Evolutionary conservation across 1,284 basidiomycete species (phyloP).

Genomic region (Pisolithus thermaeus): DNA sequence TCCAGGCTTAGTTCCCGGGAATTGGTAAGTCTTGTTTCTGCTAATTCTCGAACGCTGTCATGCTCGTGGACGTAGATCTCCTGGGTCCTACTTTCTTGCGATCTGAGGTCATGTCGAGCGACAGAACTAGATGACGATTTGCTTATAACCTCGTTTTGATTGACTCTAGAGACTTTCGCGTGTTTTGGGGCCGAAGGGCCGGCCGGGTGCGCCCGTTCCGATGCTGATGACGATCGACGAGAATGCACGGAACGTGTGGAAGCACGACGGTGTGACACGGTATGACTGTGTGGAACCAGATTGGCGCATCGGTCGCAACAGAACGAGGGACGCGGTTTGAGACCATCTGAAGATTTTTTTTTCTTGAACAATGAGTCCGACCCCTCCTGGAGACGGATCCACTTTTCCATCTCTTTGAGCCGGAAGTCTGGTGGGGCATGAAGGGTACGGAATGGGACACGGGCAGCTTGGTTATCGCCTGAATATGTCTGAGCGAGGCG

Average conservation of each 20-base stretch:
- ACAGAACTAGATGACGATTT: slow-evolving; percentile 12
- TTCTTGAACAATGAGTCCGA: slow-evolving; percentile 19
- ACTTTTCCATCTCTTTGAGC: slow-evolving; percentile 70
- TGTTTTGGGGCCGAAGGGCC: slow-evolving; percentile 16
- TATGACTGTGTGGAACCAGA: slow-evolving; percentile 28
- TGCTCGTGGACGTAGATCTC: slow-evolving; percentile 19
- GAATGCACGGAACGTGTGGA: slow-evolving; percentile 19
- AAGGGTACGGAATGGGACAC: slow-evolving; percentile 51
- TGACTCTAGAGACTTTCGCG: slow-evolving; percentile 9
- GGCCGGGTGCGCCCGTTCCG: slow-evolving; percentile 14
- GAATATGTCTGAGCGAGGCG: slow-evolving; percentile 43
- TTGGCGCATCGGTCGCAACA: slow-evolving; percentile 33
- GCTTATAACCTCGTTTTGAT: background rate
- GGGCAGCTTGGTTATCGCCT: slow-evolving; percentile 32
- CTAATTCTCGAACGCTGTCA: slow-evolving; percentile 8
- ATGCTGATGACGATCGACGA: slow-evolving; percentile 20
- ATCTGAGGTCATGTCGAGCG: slow-evolving; percentile 4
- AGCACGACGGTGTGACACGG: slow-evolving; percentile 23
- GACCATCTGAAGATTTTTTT: slow-evolving; percentile 13
- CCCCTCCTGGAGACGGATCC: slow-evolving; percentile 46
- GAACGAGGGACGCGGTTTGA: slow-evolving; percentile 25
- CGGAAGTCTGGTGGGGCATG: slow-evolving; percentile 66
- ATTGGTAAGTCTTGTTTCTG: slow-evolving; percentile 8
- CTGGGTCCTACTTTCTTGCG: slow-evolving; percentile 8
- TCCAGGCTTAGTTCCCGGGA: slow-evolving; percentile 4